phyloP scores from a whole-genome alignment of 768 basidiomycete species.

The Epithele typhae region DNA sequence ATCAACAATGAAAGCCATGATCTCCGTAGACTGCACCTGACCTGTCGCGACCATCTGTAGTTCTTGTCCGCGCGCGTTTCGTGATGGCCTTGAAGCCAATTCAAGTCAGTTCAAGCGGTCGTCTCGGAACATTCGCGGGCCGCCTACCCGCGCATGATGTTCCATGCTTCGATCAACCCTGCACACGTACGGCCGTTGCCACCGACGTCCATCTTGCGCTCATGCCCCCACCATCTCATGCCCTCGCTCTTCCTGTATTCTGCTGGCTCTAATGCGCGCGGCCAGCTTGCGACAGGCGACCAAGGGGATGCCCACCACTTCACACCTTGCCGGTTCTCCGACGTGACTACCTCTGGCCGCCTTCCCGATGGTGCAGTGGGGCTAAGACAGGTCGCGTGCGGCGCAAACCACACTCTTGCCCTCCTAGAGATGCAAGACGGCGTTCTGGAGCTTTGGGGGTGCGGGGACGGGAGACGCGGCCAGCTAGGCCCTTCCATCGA shows the following conservation, averaged over 20 bases:
- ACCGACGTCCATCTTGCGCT: no score
- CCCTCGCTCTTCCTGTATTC: slow-evolving; percentile 27
- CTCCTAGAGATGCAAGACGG: slow-evolving; percentile 43
- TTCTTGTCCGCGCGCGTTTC: no score
- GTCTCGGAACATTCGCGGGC: no score
- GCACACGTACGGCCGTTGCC: no score
- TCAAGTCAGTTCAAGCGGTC: no score
- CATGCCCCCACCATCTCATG: neutral
- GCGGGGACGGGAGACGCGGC: slow-evolving; percentile 65
- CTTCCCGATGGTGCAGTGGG: slow-evolving; percentile 22
- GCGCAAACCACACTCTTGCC: slow-evolving; percentile 77
- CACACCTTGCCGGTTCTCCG: slow-evolving; percentile 32
- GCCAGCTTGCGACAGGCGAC: slow-evolving; percentile 40
- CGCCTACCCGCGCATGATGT: no score
- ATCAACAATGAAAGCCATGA: no score
- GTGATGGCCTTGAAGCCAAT: no score
- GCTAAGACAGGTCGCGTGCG: slow-evolving; percentile 54
- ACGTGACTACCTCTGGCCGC: slow-evolving; percentile 8
- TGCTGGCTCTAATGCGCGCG: slow-evolving; percentile 46
- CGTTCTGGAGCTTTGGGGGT: slow-evolving; percentile 56
- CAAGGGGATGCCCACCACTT: slow-evolving; percentile 38
- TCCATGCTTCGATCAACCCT: no score
- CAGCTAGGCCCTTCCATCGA: slow-evolving; percentile 58
- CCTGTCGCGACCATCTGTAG: no score
- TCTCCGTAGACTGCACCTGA: no score